Evolutionary conservation across 1,284 basidiomycete species (phyloP).

Genomic region (Agaricales sp.): DNA sequence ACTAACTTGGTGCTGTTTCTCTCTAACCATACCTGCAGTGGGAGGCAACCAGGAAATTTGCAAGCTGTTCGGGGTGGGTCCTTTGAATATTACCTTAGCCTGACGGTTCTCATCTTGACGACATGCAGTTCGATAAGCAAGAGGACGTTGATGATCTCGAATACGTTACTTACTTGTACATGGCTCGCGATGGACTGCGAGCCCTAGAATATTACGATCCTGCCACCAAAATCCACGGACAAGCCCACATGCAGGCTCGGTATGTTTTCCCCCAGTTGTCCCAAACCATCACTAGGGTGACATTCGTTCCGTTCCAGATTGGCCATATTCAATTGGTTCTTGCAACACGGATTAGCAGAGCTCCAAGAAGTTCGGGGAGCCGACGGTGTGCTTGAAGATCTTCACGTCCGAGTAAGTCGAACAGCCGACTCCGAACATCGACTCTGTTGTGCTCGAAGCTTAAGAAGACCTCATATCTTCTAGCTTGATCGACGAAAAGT

Average conservation of each 20-base stretch:
- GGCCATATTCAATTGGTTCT: constrained; percentile 73
- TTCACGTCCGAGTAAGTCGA: constrained; percentile 54
- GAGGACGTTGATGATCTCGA: constrained; percentile 69
- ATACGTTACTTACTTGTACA: constrained; percentile 71
- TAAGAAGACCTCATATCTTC: too few species aligned
- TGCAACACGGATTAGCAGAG: constrained; percentile 59
- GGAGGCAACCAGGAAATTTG: constrained; percentile 63
- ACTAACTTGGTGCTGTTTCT: not conserved
- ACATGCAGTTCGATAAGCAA: constrained; percentile 48
- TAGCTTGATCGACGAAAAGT: constrained; percentile 67
- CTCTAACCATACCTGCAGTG: constrained; percentile 29
- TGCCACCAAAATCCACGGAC: constrained; percentile 69
- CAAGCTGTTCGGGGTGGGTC: constrained; percentile 61
- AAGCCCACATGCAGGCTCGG: constrained; percentile 90
- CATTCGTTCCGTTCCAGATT: constrained; percentile 33
- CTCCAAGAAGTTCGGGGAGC: constrained; percentile 55
- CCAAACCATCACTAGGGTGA: not conserved
- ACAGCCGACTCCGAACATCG: too few species aligned
- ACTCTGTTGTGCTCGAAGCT: too few species aligned
- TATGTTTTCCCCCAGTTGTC: constrained; percentile 18
- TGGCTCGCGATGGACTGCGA: constrained; percentile 72
- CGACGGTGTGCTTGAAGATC: constrained; percentile 50
- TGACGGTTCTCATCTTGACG: constrained; percentile 3
- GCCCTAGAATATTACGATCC: constrained; percentile 81
- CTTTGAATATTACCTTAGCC: constrained; percentile 2